Evolutionary conservation across 352 stramenopile species (phyloP), one percentile per base, ranked within the genome.

Genomic region (Phytopythium ostracodes): DNA sequence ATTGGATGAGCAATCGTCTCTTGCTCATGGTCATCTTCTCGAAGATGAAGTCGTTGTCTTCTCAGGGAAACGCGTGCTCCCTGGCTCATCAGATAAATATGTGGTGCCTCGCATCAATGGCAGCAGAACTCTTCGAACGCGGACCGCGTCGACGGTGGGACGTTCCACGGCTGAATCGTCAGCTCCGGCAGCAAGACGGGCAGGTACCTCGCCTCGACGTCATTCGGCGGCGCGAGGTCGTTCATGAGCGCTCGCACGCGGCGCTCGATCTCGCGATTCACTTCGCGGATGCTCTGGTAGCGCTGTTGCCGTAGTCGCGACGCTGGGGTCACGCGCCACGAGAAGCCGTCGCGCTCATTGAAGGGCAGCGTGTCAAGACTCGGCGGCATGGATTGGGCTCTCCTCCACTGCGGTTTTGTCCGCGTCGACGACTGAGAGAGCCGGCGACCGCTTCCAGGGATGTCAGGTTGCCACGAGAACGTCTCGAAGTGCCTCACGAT

Each of bases 51-150:
- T 7, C 17, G 18, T n/a, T 43, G 27, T 49, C 47, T 15, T 54
- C 25, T 56, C 25, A 27, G 29, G 31, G 20, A 52, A 33, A 35
- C 14, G 22, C 24, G 3, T 15, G 46, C 9, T 51, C 20, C 44
- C 44, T 18, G 44, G 44, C 12, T n/a, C 22, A 31, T 51, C 42
- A 12, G 2, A 6, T 14, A 42, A 17, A 20, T 49, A 6, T 20
- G 11, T 27, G 20, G 42, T 17, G 11, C 11, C n/a, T 49, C 42
- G n/a, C 20, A 24, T 52, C 24, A 52, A 24, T 35, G 50, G 29
- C 50, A 56, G 50, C 50, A 56, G 12, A 56, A 55, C 10, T 36
- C 49, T 40, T 40, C 27, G 27, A 55, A 56, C 17, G 50, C 20
- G 11, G 50, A 56, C 31, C 29, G 29, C 11, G 31, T 29, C 18